Conservation (phyloP, 106 monocot genomes). For the Ottelia alismoides region DNA sequence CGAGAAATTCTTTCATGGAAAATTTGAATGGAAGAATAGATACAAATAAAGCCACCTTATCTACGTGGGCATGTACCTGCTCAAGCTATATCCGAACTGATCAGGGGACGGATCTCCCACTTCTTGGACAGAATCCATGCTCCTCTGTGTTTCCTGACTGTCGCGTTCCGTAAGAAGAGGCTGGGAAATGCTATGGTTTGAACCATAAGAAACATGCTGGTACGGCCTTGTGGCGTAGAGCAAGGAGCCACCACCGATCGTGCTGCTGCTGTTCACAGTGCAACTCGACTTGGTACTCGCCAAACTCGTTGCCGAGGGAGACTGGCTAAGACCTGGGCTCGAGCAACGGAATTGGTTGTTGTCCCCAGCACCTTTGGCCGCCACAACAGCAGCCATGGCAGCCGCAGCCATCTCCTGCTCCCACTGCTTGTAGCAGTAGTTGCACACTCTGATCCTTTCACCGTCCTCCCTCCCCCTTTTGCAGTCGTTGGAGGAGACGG, state of each 20-base stretch:
- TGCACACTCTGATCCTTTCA: constrained; percentile 65
- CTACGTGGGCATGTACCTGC: constrained; percentile 61
- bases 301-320: constrained; percentile 42
- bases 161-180: constrained; percentile 17
- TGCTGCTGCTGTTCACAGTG: constrained; percentile 31
- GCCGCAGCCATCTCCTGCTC: constrained; percentile 13
- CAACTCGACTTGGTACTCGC: constrained; percentile 47
- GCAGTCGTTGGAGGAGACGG: constrained; percentile 10
- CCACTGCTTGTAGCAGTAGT: constrained; percentile 79
- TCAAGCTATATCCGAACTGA: constrained; percentile 43
- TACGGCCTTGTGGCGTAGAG: constrained; percentile 22
- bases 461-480: constrained; percentile 21
- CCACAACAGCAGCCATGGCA: constrained; percentile 1
- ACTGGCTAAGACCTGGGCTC: constrained; percentile 32
- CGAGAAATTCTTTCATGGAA: no score
- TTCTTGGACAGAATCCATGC: constrained; percentile 21
- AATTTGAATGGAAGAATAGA: no score
- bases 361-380: no score
- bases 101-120: constrained; percentile 20
- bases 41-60: no score
- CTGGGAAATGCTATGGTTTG: constrained; percentile 16
- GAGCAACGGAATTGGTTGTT: constrained; percentile 16
- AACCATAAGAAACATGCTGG: constrained; percentile 11
- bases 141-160: constrained; percentile 22
- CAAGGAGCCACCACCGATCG: constrained; percentile 13